Evolutionary conservation across 2,329 filamentous ascomycete species (phyloP), one percentile per base, ranked within the genome.

Genomic region (Penicillium sumatraense): DNA sequence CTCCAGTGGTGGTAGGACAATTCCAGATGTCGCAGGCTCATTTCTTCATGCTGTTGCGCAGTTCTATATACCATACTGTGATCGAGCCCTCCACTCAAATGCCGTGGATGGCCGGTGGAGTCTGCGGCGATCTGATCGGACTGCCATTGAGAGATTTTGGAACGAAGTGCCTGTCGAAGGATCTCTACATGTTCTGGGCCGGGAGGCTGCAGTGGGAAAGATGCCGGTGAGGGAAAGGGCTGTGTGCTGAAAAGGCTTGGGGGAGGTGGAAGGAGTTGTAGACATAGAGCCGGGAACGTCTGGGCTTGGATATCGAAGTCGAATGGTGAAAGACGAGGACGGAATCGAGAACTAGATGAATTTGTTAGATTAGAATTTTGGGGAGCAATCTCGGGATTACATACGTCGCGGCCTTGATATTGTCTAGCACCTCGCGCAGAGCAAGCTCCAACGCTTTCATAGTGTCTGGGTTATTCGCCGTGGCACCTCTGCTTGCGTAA

Each of bases 231-330:
- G 1, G 91, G 81, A 66, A 96, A 89, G 26, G 92, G 91, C 6
- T 88, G 90, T 0, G 88, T 85, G 9, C 90, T 89, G 76, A 93
- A 93, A 6, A 97, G 80, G 0, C 91, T 95, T 3, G 90, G 87
- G 3, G 93, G 91, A 9, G 90, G 82, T 31, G 89, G 86, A 1
- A 98, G 85, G 62, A 93, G 88, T 60, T 89, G 90, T 10, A 97
- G 83, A 31, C 89, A 91, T 36, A 98, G 82, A 6, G 89, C 87
- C 6, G 93, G 91, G 67, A 96, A 97, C 56, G 91, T 91, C 70
- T 96, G 86, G 5, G 89, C 82, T 57, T 93, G 85, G 29, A 93
- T 89, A 62, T 97, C 90, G 75, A 96, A 96, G 61, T 93, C 89
- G 71, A 86, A 87, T 3, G 85, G 80, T 16, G 78, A 71, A 18